These are phyloP conservation scores for Parathielavia hyrcaniae DNA, from an alignment of 495 filamentous ascomycete genomes.

Conservation along the genomic window DNA sequence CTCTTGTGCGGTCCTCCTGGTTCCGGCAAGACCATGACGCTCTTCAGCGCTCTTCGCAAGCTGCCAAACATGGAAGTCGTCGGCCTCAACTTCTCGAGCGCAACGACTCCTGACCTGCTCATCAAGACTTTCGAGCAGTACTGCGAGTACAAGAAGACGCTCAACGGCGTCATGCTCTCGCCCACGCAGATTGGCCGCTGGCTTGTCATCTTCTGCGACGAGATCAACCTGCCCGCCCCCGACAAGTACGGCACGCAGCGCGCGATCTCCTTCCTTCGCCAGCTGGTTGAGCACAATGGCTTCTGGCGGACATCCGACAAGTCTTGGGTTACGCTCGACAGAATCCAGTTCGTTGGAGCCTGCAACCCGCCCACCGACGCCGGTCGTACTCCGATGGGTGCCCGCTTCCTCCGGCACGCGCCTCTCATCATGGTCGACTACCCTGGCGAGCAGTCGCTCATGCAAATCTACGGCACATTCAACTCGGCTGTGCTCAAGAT, in stretches of 20 bases:
- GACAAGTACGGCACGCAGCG: slow-evolving; percentile 97
- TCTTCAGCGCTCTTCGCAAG: slow-evolving; percentile 94
- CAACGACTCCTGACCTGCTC: slow-evolving; percentile 92
- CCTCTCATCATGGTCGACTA: slow-evolving; percentile 99
- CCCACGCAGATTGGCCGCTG: slow-evolving; percentile 95
- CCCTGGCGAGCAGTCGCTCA: slow-evolving; percentile 86
- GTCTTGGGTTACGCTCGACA: slow-evolving; percentile 93
- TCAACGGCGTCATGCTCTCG: slow-evolving; percentile 92
- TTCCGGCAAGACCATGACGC: slow-evolving; percentile 98
- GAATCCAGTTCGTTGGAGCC: slow-evolving; percentile 97
- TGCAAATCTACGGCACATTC: slow-evolving; percentile 98
- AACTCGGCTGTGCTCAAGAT: slow-evolving; percentile 95
- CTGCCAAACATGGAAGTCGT: slow-evolving; percentile 98
- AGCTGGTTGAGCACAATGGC: slow-evolving; percentile 96
- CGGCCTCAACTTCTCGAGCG: slow-evolving; percentile 97
- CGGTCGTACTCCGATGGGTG: slow-evolving; percentile 87
- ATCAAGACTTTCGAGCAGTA: slow-evolving; percentile 99
- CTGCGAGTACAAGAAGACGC: slow-evolving; percentile 97
- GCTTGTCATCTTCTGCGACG: slow-evolving; percentile 98
- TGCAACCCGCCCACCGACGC: slow-evolving; percentile 99
- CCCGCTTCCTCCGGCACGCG: slow-evolving; percentile 88
- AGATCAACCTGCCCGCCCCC: slow-evolving; percentile 97
- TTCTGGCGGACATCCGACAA: slow-evolving; percentile 98
- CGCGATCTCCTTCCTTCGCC: slow-evolving; percentile 91
- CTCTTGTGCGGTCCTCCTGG: slow-evolving; percentile 95